Percentiles rank a stretch among this genome's conserved stretches.
These are phyloP conservation scores for Colletotrichum sp. DNA, from an alignment of 2,329 filamentous ascomycete species.

Conservation along the genomic window DNA sequence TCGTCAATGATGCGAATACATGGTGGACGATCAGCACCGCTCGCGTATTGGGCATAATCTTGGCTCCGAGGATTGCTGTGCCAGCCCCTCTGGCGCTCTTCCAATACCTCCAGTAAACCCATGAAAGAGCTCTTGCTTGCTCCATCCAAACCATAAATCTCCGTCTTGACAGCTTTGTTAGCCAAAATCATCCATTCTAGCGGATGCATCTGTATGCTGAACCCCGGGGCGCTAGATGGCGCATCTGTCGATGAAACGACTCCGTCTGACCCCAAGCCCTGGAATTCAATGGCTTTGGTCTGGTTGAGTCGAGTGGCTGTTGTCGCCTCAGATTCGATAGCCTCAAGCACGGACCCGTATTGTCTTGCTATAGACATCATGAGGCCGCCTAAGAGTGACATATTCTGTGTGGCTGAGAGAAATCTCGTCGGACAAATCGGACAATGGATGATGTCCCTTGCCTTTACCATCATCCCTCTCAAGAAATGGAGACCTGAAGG, in stretches of 20 bases:
- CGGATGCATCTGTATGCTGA: not conserved
- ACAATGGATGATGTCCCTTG: not conserved
- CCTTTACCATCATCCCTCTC: not conserved
- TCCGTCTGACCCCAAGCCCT: not conserved
- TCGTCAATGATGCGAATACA: not conserved
- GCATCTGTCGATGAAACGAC: not conserved
- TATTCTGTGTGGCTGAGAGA: not conserved
- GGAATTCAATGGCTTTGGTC: not conserved
- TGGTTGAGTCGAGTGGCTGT: not conserved
- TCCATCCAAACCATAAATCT: not conserved
- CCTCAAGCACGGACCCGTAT: not conserved
- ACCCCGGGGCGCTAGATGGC: fast-evolving
- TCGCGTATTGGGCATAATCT: not conserved
- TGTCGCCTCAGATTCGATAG: not conserved
- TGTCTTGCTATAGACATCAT: not conserved
- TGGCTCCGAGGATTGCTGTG: not conserved
- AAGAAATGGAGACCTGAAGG: not conserved
- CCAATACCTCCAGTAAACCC: not conserved
- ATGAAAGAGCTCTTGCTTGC: not conserved
- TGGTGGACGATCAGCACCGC: not conserved
- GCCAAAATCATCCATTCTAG: not conserved
- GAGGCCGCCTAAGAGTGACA: not conserved
- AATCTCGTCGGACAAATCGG: not conserved
- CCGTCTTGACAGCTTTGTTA: not conserved
- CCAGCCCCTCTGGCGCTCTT: not conserved